Base-by-base conservation (phyloP, 768 basidiomycete genomes). In the Rhodotorula kratochvilovae region DNA sequence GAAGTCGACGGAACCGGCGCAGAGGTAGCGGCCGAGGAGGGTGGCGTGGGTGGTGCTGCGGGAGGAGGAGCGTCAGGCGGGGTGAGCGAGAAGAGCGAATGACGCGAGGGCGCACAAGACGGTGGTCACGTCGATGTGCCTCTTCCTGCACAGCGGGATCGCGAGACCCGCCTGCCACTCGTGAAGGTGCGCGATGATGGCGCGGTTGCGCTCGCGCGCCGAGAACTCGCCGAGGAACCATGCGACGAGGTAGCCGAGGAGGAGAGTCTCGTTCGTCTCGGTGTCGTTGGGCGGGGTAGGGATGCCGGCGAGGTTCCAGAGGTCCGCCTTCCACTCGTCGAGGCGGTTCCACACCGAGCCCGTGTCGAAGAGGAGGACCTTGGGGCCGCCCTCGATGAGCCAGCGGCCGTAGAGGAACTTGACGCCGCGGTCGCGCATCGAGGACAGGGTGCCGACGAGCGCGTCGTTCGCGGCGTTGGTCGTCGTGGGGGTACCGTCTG, bases 221-320 rank as follows among this genome's bases (percentile, higher is more conserved):
- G 91, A 88, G 78, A 91, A 93, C 90, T 99, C 95, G 77, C 95
- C 95, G n/a, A 99, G 85, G 84, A 99, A 98, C 95, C 96, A 99
- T 12, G 95, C 93, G 63, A 95, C 90, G 73, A 99, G 87, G 81
- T 99, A 99, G 23, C 95, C 95, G 82, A 98, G 94, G 65, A 97
- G 84, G 80, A 99, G 93, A 33, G 94, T 89, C 79, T 99, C 95
- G 84, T 99, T 99, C 33, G 96, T 99, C 81, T 99, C 95, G 79
- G 90, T 89, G 81, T 99, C 95, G 77, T 91, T 91, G 3, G 93
- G 91, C 27, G 96, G 96, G 56, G 90, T 90, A 12, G 96, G 96
- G 70, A 99, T 99, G 58, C 95, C 96, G 17, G 96, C 95, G 60
- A 99, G 82, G 81, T 93, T 96, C 96, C 96, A 99, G 31, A 99